These are phyloP conservation scores for Sodiomyces alkalinus DNA, from an alignment of 2,329 filamentous ascomycete species.

Conservation along the genomic window DNA sequence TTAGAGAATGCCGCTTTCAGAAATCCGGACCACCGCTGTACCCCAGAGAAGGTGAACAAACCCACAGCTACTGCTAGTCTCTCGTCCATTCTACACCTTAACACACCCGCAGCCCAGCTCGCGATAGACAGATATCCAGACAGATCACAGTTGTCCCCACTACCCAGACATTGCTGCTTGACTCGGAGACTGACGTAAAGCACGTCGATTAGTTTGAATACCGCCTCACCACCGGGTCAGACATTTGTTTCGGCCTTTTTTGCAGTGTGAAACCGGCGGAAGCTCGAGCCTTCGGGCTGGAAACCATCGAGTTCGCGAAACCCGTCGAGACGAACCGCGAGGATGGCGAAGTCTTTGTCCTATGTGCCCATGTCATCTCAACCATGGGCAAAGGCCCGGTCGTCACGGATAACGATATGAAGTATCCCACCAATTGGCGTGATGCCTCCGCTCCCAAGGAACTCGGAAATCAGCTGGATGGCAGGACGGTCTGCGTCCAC, in stretches of 20 bases:
- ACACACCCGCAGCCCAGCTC: too few species aligned
- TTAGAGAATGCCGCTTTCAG: constrained; percentile 40
- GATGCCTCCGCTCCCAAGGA: constrained; percentile 20
- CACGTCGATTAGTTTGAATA: constrained; percentile 67
- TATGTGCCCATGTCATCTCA: constrained; percentile 66
- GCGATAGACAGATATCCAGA: too few species aligned
- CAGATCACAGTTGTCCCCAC: too few species aligned
- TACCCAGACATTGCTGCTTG: too few species aligned
- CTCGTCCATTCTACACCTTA: neutral
- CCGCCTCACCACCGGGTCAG: constrained; percentile 57
- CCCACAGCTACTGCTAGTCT: neutral
- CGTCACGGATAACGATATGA: constrained; percentile 67
- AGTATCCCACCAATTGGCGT: constrained; percentile 52
- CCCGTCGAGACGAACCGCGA: constrained; percentile 44
- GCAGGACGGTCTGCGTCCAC: constrained; percentile 66
- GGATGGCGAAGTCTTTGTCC: constrained; percentile 39
- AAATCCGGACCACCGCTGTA: constrained; percentile 31
- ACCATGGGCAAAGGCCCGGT: constrained; percentile 49
- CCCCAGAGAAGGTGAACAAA: constrained; percentile 34
- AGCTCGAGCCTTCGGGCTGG: constrained; percentile 28
- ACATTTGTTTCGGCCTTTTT: constrained; percentile 69
- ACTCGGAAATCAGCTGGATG: constrained; percentile 57
- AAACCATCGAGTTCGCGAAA: constrained; percentile 37
- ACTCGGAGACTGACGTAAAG: too few species aligned
- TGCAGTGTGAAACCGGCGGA: constrained; percentile 41